Percentiles rank a stretch among this genome's conserved stretches.
phyloP scores from a whole-genome alignment of 345 rosid genomes.

The Zanthoxylum bungeanum region DNA sequence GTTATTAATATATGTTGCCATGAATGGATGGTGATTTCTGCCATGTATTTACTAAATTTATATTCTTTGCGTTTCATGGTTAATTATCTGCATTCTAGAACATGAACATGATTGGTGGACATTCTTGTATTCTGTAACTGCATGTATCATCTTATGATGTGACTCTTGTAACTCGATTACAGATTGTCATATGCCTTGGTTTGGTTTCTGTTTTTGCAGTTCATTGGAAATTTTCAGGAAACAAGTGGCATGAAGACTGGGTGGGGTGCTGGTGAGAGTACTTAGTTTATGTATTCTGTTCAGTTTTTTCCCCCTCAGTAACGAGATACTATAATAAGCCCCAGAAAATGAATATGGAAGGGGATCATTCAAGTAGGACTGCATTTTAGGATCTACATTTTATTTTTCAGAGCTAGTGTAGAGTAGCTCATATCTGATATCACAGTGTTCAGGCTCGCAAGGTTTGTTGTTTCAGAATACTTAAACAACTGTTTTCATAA shows the following conservation, averaged over 20 bases:
- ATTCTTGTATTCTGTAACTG: neutral
- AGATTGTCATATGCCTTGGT: neutral
- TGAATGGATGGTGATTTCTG: neutral
- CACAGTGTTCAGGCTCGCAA: neutral
- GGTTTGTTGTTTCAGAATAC: conserved; percentile 3
- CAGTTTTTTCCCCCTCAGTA: neutral
- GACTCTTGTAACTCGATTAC: neutral
- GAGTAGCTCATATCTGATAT: neutral
- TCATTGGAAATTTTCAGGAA: conserved; percentile 87
- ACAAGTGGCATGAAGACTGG: conserved; percentile 72
- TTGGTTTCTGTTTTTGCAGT: conserved; percentile 44
- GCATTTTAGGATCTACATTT: neutral
- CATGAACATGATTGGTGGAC: neutral
- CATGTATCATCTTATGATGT: neutral
- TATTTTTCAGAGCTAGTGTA: neutral
- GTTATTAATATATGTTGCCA: neutral
- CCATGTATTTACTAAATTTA: neutral
- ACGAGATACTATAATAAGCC: neutral
- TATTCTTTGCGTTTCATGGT: neutral
- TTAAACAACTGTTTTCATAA: neutral
- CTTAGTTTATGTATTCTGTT: neutral
- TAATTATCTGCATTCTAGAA: neutral
- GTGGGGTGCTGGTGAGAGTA: conserved; percentile 80
- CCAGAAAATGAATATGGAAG: neutral
- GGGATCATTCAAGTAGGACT: neutral